Conservation (phyloP, 805 yeast genomes). For the Nakazawaea wyomingensis region DNA sequence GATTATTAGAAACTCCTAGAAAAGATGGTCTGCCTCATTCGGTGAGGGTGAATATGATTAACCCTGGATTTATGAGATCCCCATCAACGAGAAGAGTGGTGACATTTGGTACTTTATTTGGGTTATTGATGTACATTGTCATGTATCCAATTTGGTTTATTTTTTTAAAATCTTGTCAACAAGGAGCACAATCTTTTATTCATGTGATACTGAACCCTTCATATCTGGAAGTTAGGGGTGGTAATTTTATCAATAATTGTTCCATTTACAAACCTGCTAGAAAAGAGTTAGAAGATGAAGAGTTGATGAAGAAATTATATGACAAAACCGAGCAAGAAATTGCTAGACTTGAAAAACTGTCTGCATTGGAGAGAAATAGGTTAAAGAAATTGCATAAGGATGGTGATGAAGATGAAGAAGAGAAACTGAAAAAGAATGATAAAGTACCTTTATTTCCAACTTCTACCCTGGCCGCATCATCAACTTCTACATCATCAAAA, state of each 20-base stretch:
- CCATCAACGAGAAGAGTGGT: slow-evolving; percentile 76
- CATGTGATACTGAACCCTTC: slow-evolving; percentile 72
- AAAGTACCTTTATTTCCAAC: slow-evolving; percentile 11
- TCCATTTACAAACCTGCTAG: slow-evolving; percentile 48
- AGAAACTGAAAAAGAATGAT: slow-evolving; percentile 10
- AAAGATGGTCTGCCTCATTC: slow-evolving; percentile 69
- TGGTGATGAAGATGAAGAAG: neutral
- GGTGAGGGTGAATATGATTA: slow-evolving; percentile 67
- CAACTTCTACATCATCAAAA: neutral
- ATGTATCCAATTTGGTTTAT: slow-evolving; percentile 82
- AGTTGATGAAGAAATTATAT: slow-evolving; percentile 54
- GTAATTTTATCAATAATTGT: slow-evolving; percentile 73
- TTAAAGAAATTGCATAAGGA: slow-evolving; percentile 5
- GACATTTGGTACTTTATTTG: slow-evolving; percentile 66
- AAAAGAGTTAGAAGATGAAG: slow-evolving; percentile 57
- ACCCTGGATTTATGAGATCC: slow-evolving; percentile 91
- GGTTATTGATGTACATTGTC: slow-evolving; percentile 53
- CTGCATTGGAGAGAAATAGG: slow-evolving; percentile 62
- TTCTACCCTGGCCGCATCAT: neutral
- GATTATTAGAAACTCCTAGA: slow-evolving; percentile 52
- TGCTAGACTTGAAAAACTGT: slow-evolving; percentile 56
- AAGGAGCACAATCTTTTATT: slow-evolving; percentile 77
- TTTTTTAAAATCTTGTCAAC: slow-evolving; percentile 64
- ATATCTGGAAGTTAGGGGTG: slow-evolving; percentile 56
- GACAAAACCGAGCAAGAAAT: slow-evolving; percentile 58